Conservation (phyloP, 106 monocot species). For the Vanilla planifolia region DNA sequence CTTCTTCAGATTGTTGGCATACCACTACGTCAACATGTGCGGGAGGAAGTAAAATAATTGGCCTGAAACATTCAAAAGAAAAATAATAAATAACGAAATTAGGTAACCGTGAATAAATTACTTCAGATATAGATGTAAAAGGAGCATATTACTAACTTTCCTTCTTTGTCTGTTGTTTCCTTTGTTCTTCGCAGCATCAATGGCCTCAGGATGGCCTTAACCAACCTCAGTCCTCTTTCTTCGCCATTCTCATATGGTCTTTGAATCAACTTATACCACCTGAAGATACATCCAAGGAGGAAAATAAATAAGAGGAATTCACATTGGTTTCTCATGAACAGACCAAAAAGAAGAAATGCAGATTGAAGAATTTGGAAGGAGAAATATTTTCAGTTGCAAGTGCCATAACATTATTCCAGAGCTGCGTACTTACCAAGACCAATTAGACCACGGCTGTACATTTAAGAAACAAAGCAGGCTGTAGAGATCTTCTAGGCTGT, state of each 20-base stretch:
- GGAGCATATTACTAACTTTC: conserved; percentile 35
- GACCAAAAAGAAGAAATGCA: background rate
- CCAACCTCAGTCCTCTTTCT: conserved; percentile 64
- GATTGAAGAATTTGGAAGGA: background rate
- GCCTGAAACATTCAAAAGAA: no score
- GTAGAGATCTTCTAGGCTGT: conserved; percentile 89
- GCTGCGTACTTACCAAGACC: conserved; percentile 47
- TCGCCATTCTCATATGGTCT: conserved; percentile 84
- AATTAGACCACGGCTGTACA: conserved; percentile 85
- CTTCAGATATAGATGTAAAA: background rate
- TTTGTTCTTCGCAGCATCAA: conserved; percentile 88
- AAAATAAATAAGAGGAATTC: background rate
- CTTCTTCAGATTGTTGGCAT: conserved; percentile 71
- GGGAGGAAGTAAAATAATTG: conserved; percentile 86
- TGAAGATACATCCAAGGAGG: conserved; percentile 10
- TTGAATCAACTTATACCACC: conserved; percentile 90
- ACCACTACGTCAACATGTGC: conserved; percentile 45
- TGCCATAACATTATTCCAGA: background rate
- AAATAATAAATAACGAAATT: no score
- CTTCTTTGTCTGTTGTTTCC: conserved; percentile 78
- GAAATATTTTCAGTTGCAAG: background rate
- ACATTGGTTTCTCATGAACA: background rate
- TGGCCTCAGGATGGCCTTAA: conserved; percentile 77
- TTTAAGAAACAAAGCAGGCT: conserved; percentile 87
- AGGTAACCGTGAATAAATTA: no score